A percentile compares a stretch with the other conserved stretches of the same genome.
Evolutionary conservation across 1,284 basidiomycete species (phyloP).

Genomic region (Apiotrichum montevideense): DNA sequence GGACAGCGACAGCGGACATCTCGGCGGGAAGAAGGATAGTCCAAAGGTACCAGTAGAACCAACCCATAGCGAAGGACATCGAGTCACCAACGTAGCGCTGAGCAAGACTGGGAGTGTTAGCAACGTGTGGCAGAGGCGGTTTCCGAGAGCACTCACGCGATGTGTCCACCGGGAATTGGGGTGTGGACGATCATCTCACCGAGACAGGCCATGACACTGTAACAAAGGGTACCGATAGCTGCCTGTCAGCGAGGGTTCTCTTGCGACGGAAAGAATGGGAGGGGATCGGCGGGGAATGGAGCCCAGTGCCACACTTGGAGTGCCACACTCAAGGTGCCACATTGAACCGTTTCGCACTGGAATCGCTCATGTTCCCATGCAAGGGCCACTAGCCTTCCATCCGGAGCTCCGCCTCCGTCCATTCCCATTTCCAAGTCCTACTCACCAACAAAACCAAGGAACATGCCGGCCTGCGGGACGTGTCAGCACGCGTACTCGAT

Average conservation of each 20-base stretch:
- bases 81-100: conserved; percentile 54
- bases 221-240: conserved; percentile 44
- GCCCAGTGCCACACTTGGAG: too few species aligned
- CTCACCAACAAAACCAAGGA: conserved; percentile 14
- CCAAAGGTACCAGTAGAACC: conserved; percentile 77
- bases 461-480: conserved; percentile 5
- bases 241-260: background rate
- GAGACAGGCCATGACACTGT: conserved; percentile 48
- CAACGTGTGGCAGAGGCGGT: background rate
- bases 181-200: conserved; percentile 50
- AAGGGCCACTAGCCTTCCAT: too few species aligned
- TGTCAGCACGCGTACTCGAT: background rate
- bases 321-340: too few species aligned
- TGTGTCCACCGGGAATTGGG: conserved; percentile 61
- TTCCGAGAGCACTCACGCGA: conserved; percentile 48
- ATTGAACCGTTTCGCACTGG: too few species aligned
- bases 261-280: background rate
- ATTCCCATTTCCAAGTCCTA: background rate
- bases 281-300: too few species aligned
- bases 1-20: conserved; percentile 65
- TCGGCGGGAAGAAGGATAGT: conserved; percentile 64
- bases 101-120: conserved; percentile 53
- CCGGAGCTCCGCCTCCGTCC: too few species aligned
- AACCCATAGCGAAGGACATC: conserved; percentile 73
- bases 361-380: too few species aligned